A percentile compares a stretch with the other conserved stretches of the same genome.
Conservation (phyloP, 331 rosid genomes). For the Erythrophleum ivorense region DNA sequence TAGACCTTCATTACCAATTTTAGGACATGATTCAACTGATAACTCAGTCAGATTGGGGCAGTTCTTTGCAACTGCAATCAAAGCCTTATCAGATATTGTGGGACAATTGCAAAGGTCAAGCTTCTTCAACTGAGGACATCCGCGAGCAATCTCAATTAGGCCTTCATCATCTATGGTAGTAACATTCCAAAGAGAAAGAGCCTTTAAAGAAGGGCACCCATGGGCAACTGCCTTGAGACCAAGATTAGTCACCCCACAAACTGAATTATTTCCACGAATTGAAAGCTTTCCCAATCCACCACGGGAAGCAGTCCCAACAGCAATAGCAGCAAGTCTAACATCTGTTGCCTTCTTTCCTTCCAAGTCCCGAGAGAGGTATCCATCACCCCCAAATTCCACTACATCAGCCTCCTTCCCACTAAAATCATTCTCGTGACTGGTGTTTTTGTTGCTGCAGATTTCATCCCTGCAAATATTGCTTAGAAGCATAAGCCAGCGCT, state of each 20-base stretch:
- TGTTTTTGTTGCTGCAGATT: conserved; percentile 44
- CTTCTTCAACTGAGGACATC: conserved; percentile 77
- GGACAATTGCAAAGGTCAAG: conserved; percentile 77
- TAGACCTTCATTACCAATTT: conserved; percentile 79
- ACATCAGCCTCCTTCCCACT: conserved; percentile 50
- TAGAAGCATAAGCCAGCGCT: conserved; percentile 88
- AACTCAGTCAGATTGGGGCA: conserved; percentile 76
- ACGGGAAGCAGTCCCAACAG: conserved; percentile 82
- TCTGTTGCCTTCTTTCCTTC: conserved; percentile 92
- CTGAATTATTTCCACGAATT: conserved; percentile 66
- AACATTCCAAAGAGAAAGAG: conserved; percentile 68
- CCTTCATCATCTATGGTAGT: conserved; percentile 74
- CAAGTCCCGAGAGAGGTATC: conserved; percentile 84
- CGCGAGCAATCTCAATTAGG: conserved; percentile 69
- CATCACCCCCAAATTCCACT: conserved; percentile 64
- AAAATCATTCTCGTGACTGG: conserved; percentile 35
- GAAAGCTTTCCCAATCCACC: conserved; percentile 92
- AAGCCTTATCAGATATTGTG: conserved; percentile 69
- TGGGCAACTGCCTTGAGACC: conserved; percentile 85
- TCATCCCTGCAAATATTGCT: conserved; percentile 72
- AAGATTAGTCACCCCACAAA: conserved; percentile 54
- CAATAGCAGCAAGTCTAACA: conserved; percentile 88
- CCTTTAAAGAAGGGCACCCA: conserved; percentile 89
- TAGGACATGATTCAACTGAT: conserved; percentile 77
- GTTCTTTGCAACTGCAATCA: conserved; percentile 67